Conservation (phyloP, 2,329 filamentous ascomycete species). For the Trichoderma koningiopsis region DNA sequence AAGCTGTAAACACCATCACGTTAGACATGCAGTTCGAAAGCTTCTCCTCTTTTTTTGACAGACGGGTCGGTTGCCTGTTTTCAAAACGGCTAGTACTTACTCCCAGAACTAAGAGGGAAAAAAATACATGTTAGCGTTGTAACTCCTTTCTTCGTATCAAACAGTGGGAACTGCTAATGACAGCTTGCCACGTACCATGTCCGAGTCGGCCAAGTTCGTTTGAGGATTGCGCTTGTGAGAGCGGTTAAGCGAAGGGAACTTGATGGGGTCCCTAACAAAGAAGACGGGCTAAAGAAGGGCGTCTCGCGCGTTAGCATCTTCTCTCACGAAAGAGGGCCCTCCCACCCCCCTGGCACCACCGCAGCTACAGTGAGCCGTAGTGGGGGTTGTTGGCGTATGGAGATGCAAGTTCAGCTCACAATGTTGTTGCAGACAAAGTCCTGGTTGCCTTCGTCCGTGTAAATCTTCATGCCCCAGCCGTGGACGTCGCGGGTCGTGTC, state of each 20-base stretch:
- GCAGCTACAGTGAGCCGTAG: background rate
- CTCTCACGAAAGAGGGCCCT: background rate
- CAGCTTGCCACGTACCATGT: constrained; percentile 39
- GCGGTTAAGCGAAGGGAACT: constrained; percentile 50
- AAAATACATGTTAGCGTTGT: background rate
- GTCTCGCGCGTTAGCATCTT: constrained; percentile 30
- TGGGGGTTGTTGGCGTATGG: background rate
- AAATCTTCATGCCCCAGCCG: constrained; percentile 60
- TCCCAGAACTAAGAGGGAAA: constrained; percentile 5
- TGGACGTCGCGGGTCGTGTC: constrained; percentile 70
- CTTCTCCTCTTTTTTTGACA: background rate
- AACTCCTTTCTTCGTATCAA: background rate
- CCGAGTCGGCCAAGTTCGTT: constrained; percentile 46
- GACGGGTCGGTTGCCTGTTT: background rate
- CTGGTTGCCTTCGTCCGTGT: constrained; percentile 69
- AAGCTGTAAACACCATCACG: constrained; percentile 33
- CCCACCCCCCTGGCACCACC: too few relatives aligned
- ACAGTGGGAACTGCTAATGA: too few relatives aligned
- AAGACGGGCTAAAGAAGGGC: constrained; percentile 45
- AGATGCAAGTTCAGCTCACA: constrained; percentile 44
- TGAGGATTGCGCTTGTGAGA: constrained; percentile 48
- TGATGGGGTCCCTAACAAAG: constrained; percentile 51
- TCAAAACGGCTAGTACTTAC: background rate
- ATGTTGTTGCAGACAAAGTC: constrained; percentile 67
- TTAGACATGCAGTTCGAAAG: background rate